Evolutionary conservation across 805 yeast genomes (phyloP), one percentile per base, ranked within the genome.

Genomic region (Suhomyces kilbournensis): DNA sequence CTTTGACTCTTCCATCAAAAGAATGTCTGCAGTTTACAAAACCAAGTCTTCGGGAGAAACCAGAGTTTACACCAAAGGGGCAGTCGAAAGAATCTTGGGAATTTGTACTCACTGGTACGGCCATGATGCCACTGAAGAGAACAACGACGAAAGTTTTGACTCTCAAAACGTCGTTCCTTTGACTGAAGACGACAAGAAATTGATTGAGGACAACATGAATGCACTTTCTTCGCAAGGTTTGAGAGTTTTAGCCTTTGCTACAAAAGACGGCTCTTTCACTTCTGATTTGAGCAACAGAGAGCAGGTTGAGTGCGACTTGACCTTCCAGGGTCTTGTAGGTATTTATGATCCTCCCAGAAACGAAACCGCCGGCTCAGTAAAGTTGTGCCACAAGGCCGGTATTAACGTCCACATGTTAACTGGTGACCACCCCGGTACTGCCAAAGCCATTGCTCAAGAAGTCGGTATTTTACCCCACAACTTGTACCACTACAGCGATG

Each of bases 341-440:
- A 86, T 87, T 57, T 86, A 87, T 63, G 93, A 87, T 65, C 93
- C 93, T 17, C 93, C 93, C 52, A 76, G 93, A 60, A 71, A 74
- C 10, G 92, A 87, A 70, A 81, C 90, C 14, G 80, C 82, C 9
- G 80, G 74, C 10, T 80, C 88, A 5, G 92, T 87, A 20, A 79
- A 78, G 59, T 66, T 71, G 54, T 86, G 92, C 67, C 90, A 85
- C 63, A 74, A 67, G 46, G 93, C 93, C 14, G 93, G 93, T 55
- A 84, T 87, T 59, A 82, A 84, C 57, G 92, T 87, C 45, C 90
- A 84, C 60, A 87, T 87, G 93, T 78, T 88, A 40, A 87, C 93
- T 17, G 93, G 93, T 56, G 93, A 87, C 64, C 90, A 85, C 61
- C 88, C 86, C 8, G 85, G 85, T 35, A 87, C 93, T 43, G 93